Base-by-base conservation (phyloP, 1,284 basidiomycete species). In the Microstroma glucosiphilum region DNA sequence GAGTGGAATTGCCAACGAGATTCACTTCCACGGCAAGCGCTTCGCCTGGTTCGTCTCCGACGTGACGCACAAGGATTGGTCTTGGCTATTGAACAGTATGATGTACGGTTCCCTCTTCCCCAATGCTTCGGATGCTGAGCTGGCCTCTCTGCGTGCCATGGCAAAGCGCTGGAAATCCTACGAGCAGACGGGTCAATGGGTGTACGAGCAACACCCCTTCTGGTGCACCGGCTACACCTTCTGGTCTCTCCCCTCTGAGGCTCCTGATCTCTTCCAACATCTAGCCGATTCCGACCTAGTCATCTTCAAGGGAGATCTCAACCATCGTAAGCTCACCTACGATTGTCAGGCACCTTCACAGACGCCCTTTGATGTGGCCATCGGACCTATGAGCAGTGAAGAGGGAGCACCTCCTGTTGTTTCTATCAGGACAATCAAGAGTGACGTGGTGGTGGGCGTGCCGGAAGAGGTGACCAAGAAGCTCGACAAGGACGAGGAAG, bases 61-160 rank as follows among this genome's bases (percentile, higher is more conserved):
- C 78, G 94, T 97, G 26, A 96, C 93, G 48, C 88, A 86, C 80
- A 90, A 92, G 80, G 94, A 97, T 78, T 97, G 92, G 91, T 85
- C 91, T 67, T 98, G 94, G 93, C 80, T 82, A 55, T 67, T 82
- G 61, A 81, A 82, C 75, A 65, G 68, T 53, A 80, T 80, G 79
- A 71, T 76, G 26, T 80, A 79, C 73, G 77, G 75, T 48, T 72
- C 69, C 57, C 65, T 76, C 49, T 78, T 78, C 92, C 88, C 55
- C 90, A 92, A 79, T 89, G 92, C 7, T 87, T 91, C 71, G 15
- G 90, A 93, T 51, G 84, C 84, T 51, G 91, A 97, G 79, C 81
- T 90, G 62, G 89, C 90, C 71, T 89, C 89, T 54, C 83, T 97
- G 60, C 85, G 88, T 61, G 83, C 86, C 60, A 85, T 97, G 62